Conservation (phyloP, 2,329 filamentous ascomycete genomes). For the Arthrobotrys sphaeroides region DNA sequence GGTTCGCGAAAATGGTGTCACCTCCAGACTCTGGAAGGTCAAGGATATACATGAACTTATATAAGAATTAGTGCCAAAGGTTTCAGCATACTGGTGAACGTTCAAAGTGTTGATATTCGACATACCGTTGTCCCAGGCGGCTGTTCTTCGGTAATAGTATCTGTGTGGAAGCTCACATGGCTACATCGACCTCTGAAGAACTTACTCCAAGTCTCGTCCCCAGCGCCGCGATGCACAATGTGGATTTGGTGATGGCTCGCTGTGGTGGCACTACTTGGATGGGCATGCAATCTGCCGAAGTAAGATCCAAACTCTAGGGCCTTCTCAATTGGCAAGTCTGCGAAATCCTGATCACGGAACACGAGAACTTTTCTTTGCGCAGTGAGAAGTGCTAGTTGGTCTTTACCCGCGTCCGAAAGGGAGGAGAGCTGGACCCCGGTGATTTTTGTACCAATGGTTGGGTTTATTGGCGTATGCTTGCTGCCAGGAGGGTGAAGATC, state of each 20-base stretch:
- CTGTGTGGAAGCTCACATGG: conserved; percentile 87
- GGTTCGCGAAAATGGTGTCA: conserved; percentile 84
- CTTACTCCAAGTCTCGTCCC: conserved; percentile 70
- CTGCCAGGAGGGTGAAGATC: conserved; percentile 71
- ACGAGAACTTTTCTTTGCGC: conserved; percentile 81
- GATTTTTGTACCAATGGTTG: conserved; percentile 78
- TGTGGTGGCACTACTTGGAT: conserved; percentile 70
- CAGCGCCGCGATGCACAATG: conserved; percentile 78
- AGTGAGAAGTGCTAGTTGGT: conserved; percentile 78
- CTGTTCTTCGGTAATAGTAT: conserved; percentile 87
- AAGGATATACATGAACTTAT: conserved; percentile 79
- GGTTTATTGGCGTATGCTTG: conserved; percentile 68
- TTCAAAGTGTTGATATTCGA: background rate
- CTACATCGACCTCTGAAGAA: conserved; percentile 77
- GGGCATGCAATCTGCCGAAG: conserved; percentile 83
- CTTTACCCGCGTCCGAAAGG: conserved; percentile 74
- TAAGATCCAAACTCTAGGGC: conserved; percentile 76
- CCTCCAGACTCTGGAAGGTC: conserved; percentile 71
- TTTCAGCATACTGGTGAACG: background rate
- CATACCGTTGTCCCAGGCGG: conserved; percentile 79
- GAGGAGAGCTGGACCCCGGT: conserved; percentile 75
- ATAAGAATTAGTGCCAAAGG: background rate
- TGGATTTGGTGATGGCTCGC: conserved; percentile 78
- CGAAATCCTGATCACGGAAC: conserved; percentile 79
- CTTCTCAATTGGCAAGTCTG: conserved; percentile 74